Percentiles rank a stretch among this genome's conserved stretches.
phyloP scores from a whole-genome alignment of 805 yeast genomes.

The Starmerella vaccinii region DNA sequence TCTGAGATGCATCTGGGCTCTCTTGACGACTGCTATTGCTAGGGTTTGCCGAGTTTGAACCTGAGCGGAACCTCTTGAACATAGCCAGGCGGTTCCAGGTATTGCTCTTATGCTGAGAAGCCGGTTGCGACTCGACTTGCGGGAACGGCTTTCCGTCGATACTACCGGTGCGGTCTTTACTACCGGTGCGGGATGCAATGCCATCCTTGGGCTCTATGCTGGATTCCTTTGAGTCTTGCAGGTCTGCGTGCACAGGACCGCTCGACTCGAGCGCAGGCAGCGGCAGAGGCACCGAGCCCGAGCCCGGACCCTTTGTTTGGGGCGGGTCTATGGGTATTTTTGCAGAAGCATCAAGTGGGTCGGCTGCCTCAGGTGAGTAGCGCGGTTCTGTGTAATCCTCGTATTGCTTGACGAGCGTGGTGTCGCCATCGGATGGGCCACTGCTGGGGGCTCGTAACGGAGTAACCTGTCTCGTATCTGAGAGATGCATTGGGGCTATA shows the following conservation, averaged over 20 bases:
- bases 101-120: constrained; percentile 4
- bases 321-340: neutral
- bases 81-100: constrained; percentile 17
- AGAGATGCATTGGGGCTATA: neutral
- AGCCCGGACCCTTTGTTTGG: neutral
- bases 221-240: neutral
- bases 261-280: neutral
- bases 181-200: neutral
- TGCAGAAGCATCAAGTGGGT: neutral
- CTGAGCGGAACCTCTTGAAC: constrained; percentile 20
- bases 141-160: neutral
- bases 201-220: constrained; percentile 2
- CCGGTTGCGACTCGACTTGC: neutral
- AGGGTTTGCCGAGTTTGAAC: constrained; percentile 8
- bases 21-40: neutral
- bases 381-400: neutral
- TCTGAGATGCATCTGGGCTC: neutral
- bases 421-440: neutral
- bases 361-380: constrained; percentile 1
- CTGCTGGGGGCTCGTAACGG: neutral
- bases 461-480: neutral
- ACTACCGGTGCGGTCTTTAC: neutral
- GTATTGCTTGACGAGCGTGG: neutral
- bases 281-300: neutral
- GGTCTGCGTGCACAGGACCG: neutral